These are phyloP conservation scores for Williopsis jadinii DNA, from an alignment of 1,139 yeast species.

Conservation along the genomic window DNA sequence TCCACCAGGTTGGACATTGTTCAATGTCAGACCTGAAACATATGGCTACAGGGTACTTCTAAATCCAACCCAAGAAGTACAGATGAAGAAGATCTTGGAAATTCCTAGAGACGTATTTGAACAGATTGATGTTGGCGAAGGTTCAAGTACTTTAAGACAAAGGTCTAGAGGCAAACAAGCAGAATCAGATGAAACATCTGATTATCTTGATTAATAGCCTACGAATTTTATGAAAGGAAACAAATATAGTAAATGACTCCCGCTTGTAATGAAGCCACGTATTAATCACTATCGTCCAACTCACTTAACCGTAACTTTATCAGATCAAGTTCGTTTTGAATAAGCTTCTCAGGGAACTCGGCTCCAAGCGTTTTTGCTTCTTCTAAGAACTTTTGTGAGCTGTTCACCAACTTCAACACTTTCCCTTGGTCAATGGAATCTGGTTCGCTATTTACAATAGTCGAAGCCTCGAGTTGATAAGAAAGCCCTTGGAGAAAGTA, in stretches of 20 bases:
- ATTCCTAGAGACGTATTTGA: neutral
- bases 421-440: conserved; percentile 1
- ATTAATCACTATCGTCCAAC: neutral
- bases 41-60: conserved; percentile 11
- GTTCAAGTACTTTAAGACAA: no score
- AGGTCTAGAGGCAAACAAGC: no score
- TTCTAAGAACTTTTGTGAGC: conserved; percentile 8
- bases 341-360: conserved; percentile 13
- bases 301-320: conserved; percentile 5
- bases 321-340: conserved; percentile 9
- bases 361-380: conserved; percentile 5
- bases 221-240: no score
- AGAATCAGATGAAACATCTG: no score
- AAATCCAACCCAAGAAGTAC: conserved; percentile 9
- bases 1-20: conserved; percentile 22
- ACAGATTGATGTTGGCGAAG: no score
- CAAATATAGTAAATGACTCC: neutral
- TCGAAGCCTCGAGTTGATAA: conserved; percentile 14
- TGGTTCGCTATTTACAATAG: neutral
- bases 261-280: neutral
- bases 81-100: conserved; percentile 2
- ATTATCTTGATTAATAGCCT: no score
- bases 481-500: conserved; percentile 19
- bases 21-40: conserved; percentile 12
- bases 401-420: conserved; percentile 9